Base-by-base conservation (phyloP, 768 basidiomycete genomes). In the Lentinula lateritia region DNA sequence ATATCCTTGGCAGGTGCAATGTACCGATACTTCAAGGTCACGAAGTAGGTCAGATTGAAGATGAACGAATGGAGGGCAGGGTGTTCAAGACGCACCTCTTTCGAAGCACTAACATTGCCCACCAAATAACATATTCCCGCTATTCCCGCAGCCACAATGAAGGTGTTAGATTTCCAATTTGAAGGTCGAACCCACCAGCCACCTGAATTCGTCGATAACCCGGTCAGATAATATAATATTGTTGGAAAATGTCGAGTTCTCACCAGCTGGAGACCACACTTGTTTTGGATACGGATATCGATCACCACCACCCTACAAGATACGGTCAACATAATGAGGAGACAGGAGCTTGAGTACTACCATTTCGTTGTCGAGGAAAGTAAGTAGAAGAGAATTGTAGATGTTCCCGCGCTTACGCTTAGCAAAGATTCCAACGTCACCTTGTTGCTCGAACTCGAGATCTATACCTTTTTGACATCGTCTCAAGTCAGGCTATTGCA, bases 141-240 rank as follows among this genome's bases (percentile, higher is more conserved):
- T 57, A 88, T 82, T 0, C 84, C 84, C 52, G 74, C 73, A 63
- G 80, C 76, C 16, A 76, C 74, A 28, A 88, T 76, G 3, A 77
- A 78, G 4, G 87, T 89, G 74, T 87, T 88, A 28, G 78, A 67
- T 64, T 78, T 79, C 88, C 88, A 89, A 71, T 87, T 88, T 18
- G 79, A 68, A 15, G 88, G 88, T 15, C 86, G 80, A 38, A 83
- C 81, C 88, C 88, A 89, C 88, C 88, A 89, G 67, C 88, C 88
- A 71, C 88, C 88, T 87, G 35, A 34, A 13, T 9, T 15, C 5
- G 4, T 61, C 50, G 20, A 23, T 9, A 32, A 5, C 12, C 7
- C 15, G 6, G 50, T 8, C 8, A 43, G 5, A 15, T 53, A 50
- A 13, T 15, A 15, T 53, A 50, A 13, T 15, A 10, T 32, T 32